A percentile compares a stretch with the other conserved stretches of the same genome.
Evolutionary conservation across 345 rosid species (phyloP).

Genomic region (Turritis glabra): DNA sequence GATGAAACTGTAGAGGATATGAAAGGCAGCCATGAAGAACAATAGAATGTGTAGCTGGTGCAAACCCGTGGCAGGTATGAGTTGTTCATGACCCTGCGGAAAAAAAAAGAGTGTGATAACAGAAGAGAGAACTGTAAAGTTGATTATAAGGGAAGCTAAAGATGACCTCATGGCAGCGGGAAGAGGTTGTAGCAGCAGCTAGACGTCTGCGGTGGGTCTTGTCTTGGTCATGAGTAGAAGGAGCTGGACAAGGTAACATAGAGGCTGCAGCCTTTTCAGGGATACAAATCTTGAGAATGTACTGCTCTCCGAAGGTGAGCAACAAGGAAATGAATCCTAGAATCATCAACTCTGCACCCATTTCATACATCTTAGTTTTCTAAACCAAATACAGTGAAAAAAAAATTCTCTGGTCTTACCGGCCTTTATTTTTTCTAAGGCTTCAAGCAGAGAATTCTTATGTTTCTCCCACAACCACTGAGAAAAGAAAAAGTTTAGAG

Average conservation of each 20-base stretch:
- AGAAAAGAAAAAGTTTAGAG: background rate
- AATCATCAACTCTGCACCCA: conserved; percentile 76
- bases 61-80: conserved; percentile 65
- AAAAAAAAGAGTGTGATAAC: background rate
- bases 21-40: conserved; percentile 82
- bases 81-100: conserved; percentile 45
- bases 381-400: conserved; percentile 6
- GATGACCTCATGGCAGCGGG: conserved; percentile 16
- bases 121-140: background rate
- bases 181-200: conserved; percentile 12
- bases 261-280: conserved; percentile 54
- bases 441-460: conserved; percentile 77
- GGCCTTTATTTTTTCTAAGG: conserved; percentile 73
- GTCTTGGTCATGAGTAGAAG: conserved; percentile 20
- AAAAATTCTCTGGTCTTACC: conserved; percentile 46
- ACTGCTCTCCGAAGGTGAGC: conserved; percentile 70
- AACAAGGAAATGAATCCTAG: conserved; percentile 82
- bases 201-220: conserved; percentile 26
- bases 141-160: background rate
- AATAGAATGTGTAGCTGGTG: conserved; percentile 83
- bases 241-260: conserved; percentile 65
- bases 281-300: conserved; percentile 62
- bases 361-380: background rate
- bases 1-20: conserved; percentile 61
- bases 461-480: conserved; percentile 80